A percentile compares a stretch with the other conserved stretches of the same genome.
Conservation (phyloP, 805 yeast genomes). For the Ogataea philodendri region DNA sequence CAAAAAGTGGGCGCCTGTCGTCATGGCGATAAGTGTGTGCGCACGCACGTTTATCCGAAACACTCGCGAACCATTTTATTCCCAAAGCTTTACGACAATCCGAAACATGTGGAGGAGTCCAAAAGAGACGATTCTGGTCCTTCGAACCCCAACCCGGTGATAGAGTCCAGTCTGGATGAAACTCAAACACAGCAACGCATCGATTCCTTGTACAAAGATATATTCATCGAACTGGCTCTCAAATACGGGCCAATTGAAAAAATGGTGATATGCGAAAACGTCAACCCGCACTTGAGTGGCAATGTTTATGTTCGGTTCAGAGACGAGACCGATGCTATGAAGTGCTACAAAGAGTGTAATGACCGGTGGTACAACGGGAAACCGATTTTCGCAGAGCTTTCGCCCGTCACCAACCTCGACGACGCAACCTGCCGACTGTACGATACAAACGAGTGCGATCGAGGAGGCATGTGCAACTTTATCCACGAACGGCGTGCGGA, state of each 20-base stretch:
- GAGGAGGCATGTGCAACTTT: slow-evolving; percentile 84
- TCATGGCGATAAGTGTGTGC: slow-evolving; percentile 84
- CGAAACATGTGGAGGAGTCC: slow-evolving; percentile 40
- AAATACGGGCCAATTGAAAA: slow-evolving; percentile 52
- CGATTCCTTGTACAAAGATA: slow-evolving; percentile 66
- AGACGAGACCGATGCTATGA: slow-evolving; percentile 53
- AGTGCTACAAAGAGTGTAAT: slow-evolving; percentile 61
- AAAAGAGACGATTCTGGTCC: slow-evolving; percentile 30
- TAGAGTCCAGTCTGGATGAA: slow-evolving; percentile 15
- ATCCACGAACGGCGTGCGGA: slow-evolving; percentile 72
- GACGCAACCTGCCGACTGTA: slow-evolving; percentile 78
- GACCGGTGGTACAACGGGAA: slow-evolving; percentile 77
- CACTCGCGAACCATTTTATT: slow-evolving; percentile 63
- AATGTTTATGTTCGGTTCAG: slow-evolving; percentile 73
- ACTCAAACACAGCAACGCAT: slow-evolving; percentile 46
- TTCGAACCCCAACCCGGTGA: background rate
- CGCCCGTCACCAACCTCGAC: slow-evolving; percentile 67
- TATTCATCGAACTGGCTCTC: slow-evolving; percentile 58
- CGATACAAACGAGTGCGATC: slow-evolving; percentile 59
- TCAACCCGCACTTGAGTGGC: slow-evolving; percentile 78
- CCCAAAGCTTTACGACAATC: slow-evolving; percentile 63
- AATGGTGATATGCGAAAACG: slow-evolving; percentile 77
- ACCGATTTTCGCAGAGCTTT: slow-evolving; percentile 77
- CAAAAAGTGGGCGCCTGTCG: slow-evolving; percentile 88
- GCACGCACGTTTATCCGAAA: slow-evolving; percentile 66